Conservation (phyloP, 192 early-diverging fungal species). For the Dimargaris xerosporica region DNA sequence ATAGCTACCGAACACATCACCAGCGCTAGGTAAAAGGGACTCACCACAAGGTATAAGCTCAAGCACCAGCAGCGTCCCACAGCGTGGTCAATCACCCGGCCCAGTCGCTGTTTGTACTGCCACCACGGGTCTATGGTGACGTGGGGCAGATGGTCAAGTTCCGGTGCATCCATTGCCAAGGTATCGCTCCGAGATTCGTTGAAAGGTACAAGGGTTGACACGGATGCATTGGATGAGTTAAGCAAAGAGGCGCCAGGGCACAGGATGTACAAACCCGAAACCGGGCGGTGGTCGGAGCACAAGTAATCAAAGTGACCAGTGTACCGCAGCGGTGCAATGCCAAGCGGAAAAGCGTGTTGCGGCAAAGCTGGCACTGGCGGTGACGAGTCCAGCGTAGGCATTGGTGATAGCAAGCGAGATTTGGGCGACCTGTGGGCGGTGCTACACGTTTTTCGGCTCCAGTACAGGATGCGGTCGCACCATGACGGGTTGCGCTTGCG, state of each 20-base stretch:
- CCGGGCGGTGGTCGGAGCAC: conserved; percentile 8
- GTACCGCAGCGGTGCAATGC: background rate
- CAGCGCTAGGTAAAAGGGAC: background rate
- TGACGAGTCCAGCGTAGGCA: too few relatives aligned
- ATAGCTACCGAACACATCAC: background rate
- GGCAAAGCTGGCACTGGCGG: too few relatives aligned
- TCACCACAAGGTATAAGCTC: background rate
- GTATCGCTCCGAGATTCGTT: too few relatives aligned
- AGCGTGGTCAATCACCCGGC: background rate
- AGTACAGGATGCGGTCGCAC: conserved; percentile 11
- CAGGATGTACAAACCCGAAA: background rate
- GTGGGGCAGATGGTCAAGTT: background rate
- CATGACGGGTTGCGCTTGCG: conserved; percentile 3
- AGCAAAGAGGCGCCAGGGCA: background rate
- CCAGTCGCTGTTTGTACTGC: background rate
- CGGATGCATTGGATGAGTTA: background rate
- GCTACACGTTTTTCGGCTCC: background rate
- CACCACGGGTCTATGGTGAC: conserved; percentile 11
- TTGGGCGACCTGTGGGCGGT: too few relatives aligned
- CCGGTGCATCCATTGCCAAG: too few relatives aligned
- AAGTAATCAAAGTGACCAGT: conserved; percentile 1
- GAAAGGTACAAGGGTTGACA: background rate
- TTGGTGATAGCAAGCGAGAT: too few relatives aligned
- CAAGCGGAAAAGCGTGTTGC: too few relatives aligned
- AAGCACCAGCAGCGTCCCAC: conserved; percentile 2